A percentile compares a stretch with the other conserved stretches of the same genome.
Evolutionary conservation across 2,329 filamentous ascomycete genomes (phyloP).

Genomic region (Apiospora arundinis): DNA sequence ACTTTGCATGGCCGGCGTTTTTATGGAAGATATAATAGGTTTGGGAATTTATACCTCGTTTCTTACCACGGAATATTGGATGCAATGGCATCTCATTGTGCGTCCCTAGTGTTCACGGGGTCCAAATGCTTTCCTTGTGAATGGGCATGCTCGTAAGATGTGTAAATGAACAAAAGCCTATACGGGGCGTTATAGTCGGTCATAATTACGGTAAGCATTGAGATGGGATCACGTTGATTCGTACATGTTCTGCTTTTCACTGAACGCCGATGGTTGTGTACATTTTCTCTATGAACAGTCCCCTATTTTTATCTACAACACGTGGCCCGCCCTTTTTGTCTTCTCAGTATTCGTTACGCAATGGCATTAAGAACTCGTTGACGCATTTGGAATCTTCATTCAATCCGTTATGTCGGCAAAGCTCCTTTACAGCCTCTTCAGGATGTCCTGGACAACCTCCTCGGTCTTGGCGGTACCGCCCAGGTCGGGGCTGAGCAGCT

Average conservation of each 20-base stretch:
- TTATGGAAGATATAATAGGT: neutral
- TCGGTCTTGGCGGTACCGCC: slow-evolving; percentile 86
- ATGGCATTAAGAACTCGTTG: neutral
- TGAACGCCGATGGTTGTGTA: neutral
- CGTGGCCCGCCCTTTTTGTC: neutral
- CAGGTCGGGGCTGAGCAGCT: slow-evolving; percentile 85
- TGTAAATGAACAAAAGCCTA: no score
- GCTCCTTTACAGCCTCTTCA: slow-evolving; percentile 72
- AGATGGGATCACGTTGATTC: neutral
- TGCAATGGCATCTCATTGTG: no score
- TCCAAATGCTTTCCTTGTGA: no score
- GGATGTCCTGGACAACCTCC: slow-evolving; percentile 86
- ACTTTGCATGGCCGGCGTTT: slow-evolving; percentile 20
- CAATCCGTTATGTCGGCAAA: neutral
- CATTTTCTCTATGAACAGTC: slow-evolving; percentile 7
- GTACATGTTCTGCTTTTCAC: neutral
- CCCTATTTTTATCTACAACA: neutral
- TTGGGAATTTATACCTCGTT: slow-evolving; percentile 13
- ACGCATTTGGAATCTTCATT: neutral
- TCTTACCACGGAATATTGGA: neutral
- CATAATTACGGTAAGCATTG: neutral
- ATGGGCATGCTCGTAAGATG: no score
- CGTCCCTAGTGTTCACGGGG: no score
- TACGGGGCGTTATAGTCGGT: no score
- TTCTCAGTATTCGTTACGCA: neutral